Conservation (phyloP, 1,284 basidiomycete genomes). For the Thecaphora thlaspeos region DNA sequence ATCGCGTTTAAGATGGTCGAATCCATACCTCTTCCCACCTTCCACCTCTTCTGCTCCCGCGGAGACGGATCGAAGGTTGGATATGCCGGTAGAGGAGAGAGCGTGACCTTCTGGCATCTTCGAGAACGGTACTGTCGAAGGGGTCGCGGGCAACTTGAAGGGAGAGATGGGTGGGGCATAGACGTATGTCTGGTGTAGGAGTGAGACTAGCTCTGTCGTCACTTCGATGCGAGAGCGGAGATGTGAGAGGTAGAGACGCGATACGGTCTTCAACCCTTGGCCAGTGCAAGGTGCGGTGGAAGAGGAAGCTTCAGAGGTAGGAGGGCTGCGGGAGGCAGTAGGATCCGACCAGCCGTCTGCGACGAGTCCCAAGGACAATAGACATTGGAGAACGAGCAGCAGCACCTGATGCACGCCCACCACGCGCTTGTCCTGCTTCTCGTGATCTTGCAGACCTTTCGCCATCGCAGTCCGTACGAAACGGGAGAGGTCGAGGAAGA, state of each 20-base stretch:
- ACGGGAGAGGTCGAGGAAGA: conserved; percentile 9
- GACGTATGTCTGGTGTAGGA: conserved; percentile 26
- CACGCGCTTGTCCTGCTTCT: conserved; percentile 22
- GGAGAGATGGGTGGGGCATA: conserved; percentile 41
- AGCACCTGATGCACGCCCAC: conserved; percentile 30
- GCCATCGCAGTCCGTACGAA: conserved; percentile 32
- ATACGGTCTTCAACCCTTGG: conserved; percentile 1
- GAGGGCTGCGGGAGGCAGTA: neutral
- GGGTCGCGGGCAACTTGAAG: conserved; percentile 9
- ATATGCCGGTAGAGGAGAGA: conserved; percentile 30
- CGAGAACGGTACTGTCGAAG: too few relatives aligned
- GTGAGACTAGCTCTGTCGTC: conserved; percentile 18
- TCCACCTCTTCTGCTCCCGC: conserved; percentile 3
- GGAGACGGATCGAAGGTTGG: conserved; percentile 3
- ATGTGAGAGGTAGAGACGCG: conserved; percentile 5
- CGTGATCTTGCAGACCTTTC: conserved; percentile 11
- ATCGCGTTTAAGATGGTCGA: conserved; percentile 45
- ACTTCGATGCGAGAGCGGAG: conserved; percentile 9
- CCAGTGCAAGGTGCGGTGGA: too few relatives aligned
- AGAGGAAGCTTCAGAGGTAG: neutral
- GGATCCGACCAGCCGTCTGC: conserved; percentile 22
- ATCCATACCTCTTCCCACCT: conserved; percentile 11
- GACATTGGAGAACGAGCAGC: conserved; percentile 29
- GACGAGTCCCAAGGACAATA: conserved; percentile 28
- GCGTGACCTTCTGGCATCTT: conserved; percentile 31